Percentiles rank a stretch among this genome's conserved stretches.
Evolutionary conservation across 495 filamentous ascomycete genomes (phyloP).

Genomic region (Lasiosphaeria hispida): DNA sequence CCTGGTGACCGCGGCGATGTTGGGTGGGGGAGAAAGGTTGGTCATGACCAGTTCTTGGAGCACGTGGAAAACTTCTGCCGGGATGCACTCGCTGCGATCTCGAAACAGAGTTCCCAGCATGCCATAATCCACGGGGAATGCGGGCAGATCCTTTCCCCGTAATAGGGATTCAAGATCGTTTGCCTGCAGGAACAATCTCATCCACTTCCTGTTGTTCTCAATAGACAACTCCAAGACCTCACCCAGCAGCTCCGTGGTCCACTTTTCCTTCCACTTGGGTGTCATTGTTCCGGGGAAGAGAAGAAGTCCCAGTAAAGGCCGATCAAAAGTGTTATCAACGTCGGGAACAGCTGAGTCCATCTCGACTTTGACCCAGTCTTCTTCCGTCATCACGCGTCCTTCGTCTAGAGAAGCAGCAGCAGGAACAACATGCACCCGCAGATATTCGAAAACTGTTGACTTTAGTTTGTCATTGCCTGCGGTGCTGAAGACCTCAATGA

Average conservation of each 20-base stretch:
- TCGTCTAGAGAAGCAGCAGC: constrained; percentile 36
- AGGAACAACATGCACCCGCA: constrained; percentile 31
- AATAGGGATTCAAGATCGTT: constrained; percentile 15
- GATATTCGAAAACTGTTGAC: constrained; percentile 18
- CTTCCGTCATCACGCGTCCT: constrained; percentile 21
- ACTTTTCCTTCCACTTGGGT: constrained; percentile 8
- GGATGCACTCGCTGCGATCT: constrained; percentile 13
- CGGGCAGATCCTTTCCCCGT: constrained; percentile 21
- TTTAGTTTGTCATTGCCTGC: constrained; percentile 9
- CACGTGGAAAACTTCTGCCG: constrained; percentile 10
- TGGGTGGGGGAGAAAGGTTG: constrained; percentile 13
- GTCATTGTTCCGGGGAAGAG: neutral
- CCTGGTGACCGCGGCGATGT: constrained; percentile 20
- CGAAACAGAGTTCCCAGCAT: constrained; percentile 12
- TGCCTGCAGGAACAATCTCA: constrained; percentile 27
- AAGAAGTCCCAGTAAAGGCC: neutral
- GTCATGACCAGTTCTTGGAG: constrained; percentile 16
- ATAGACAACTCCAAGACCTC: constrained; percentile 21
- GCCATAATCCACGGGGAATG: constrained; percentile 14
- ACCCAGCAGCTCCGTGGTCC: constrained; percentile 15
- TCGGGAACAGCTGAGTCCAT: constrained; percentile 15
- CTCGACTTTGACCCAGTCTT: constrained; percentile 31
- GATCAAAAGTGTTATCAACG: neutral
- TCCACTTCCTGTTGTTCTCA: constrained; percentile 27
- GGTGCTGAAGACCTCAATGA: constrained; percentile 28